These are phyloP conservation scores for Quercus glauca DNA, from an alignment of 306 rosid genomes.

Conservation along the genomic window DNA sequence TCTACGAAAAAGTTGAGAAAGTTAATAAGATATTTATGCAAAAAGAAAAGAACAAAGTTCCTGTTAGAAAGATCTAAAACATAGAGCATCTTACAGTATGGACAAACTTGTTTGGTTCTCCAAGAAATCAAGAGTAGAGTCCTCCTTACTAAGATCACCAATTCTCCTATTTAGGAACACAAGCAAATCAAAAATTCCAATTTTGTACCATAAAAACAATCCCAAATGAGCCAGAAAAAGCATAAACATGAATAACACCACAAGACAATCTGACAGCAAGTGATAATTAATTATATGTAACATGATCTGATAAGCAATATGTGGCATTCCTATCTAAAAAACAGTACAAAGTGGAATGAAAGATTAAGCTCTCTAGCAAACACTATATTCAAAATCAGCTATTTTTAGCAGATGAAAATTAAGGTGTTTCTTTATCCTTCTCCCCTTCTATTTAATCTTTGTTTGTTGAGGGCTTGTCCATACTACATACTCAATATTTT, in stretches of 20 bases:
- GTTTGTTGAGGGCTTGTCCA: background rate
- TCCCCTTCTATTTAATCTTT: background rate
- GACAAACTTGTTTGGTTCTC: slow-evolving; percentile 31
- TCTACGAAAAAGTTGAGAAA: slow-evolving; percentile 8
- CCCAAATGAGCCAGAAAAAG: background rate
- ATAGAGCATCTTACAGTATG: slow-evolving; percentile 23
- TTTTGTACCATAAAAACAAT: background rate
- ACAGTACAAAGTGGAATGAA: background rate
- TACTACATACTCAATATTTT: background rate
- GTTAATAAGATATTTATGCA: background rate
- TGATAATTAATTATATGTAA: background rate
- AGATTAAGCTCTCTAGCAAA: background rate
- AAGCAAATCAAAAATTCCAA: background rate
- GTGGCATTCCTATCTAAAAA: background rate
- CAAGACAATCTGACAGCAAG: background rate
- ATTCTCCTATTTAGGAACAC: slow-evolving; percentile 26
- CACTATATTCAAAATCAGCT: background rate
- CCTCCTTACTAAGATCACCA: slow-evolving; percentile 34
- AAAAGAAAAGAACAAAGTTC: background rate
- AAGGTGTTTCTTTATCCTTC: background rate
- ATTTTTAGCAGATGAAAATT: background rate
- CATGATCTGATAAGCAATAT: background rate
- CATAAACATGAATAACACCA: background rate
- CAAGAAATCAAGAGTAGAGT: slow-evolving; percentile 32
- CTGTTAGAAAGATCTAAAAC: background rate